Evolutionary conservation across 2,329 filamentous ascomycete genomes (phyloP).

Genomic region (Chaetomiaceae sp.): DNA sequence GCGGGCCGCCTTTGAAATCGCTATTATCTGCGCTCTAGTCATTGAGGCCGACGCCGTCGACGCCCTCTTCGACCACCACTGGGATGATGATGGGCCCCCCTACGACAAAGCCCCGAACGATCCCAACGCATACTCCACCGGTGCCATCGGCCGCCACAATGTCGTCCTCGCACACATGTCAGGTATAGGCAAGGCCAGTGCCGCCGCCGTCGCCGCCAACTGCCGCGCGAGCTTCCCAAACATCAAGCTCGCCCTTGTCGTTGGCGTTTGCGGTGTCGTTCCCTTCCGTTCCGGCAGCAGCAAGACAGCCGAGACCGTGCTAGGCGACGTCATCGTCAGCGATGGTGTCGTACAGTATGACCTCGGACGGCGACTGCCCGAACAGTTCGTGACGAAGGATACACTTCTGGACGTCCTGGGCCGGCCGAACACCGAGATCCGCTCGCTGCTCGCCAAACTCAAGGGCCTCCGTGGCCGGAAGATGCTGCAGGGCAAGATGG

Average conservation of each 20-base stretch:
- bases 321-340: slow-evolving; percentile 33
- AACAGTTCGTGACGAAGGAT: slow-evolving; percentile 23
- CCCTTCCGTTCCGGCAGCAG: neutral
- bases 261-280: slow-evolving; percentile 37
- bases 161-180: slow-evolving; percentile 28
- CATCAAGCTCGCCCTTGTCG: slow-evolving; percentile 32
- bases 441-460: slow-evolving; percentile 22
- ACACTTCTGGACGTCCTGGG: slow-evolving; percentile 23
- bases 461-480: slow-evolving; percentile 3
- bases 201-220: slow-evolving; percentile 24
- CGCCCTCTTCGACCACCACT: slow-evolving; percentile 8
- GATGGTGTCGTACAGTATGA: slow-evolving; percentile 28
- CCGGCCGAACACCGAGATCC: slow-evolving; percentile 24
- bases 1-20: slow-evolving; percentile 10
- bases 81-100: slow-evolving; percentile 5
- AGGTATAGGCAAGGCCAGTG: slow-evolving; percentile 27
- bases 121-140: slow-evolving; percentile 6
- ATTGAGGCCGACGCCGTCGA: slow-evolving; percentile 8
- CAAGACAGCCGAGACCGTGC: slow-evolving; percentile 19
- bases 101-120: slow-evolving; percentile 8
- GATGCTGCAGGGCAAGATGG: slow-evolving; percentile 4
- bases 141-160: slow-evolving; percentile 11
- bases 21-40: slow-evolving; percentile 11
- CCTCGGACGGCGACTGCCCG: slow-evolving; percentile 24
- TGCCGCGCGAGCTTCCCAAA: slow-evolving; percentile 30